phyloP scores from a whole-genome alignment of 805 yeast genomes.

The Pichia nanzhaoensis region DNA sequence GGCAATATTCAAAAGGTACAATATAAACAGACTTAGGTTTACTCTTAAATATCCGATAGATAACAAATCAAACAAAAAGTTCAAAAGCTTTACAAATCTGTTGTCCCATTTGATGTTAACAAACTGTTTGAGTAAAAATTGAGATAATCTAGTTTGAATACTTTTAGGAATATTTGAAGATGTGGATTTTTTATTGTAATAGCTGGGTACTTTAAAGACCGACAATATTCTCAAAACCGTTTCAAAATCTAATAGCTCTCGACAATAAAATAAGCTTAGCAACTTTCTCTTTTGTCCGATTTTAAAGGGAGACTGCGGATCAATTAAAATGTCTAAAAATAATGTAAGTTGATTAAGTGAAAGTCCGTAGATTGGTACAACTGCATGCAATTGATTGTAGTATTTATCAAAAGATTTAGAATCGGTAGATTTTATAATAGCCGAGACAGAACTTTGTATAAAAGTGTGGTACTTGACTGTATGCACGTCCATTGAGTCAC shows the following conservation, averaged over 20 bases:
- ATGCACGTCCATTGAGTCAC: slow-evolving; percentile 5
- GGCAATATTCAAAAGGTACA: slow-evolving; percentile 14
- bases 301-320: slow-evolving; percentile 11
- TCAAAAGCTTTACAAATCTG: slow-evolving; percentile 16
- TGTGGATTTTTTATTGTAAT: slow-evolving; percentile 16
- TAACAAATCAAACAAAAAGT: slow-evolving; percentile 22
- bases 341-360: slow-evolving; percentile 14
- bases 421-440: not conserved
- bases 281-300: slow-evolving; percentile 16
- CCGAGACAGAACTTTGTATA: slow-evolving; percentile 4
- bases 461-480: slow-evolving; percentile 11
- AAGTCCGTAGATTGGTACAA: slow-evolving; percentile 24
- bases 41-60: slow-evolving; percentile 25
- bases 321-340: slow-evolving; percentile 19
- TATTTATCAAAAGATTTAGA: slow-evolving; percentile 1
- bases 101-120: slow-evolving; percentile 19
- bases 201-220: slow-evolving; percentile 19
- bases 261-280: slow-evolving; percentile 14
- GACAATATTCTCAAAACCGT: slow-evolving; percentile 19
- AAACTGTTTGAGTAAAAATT: slow-evolving; percentile 19
- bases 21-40: slow-evolving; percentile 17
- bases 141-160: slow-evolving; percentile 18
- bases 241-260: slow-evolving; percentile 21
- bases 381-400: slow-evolving; percentile 12
- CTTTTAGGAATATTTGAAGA: slow-evolving; percentile 8